A percentile compares a stretch with the other conserved stretches of the same genome.
Conservation (phyloP, 2,329 filamentous ascomycete genomes). For the Penicillium digitatum region DNA sequence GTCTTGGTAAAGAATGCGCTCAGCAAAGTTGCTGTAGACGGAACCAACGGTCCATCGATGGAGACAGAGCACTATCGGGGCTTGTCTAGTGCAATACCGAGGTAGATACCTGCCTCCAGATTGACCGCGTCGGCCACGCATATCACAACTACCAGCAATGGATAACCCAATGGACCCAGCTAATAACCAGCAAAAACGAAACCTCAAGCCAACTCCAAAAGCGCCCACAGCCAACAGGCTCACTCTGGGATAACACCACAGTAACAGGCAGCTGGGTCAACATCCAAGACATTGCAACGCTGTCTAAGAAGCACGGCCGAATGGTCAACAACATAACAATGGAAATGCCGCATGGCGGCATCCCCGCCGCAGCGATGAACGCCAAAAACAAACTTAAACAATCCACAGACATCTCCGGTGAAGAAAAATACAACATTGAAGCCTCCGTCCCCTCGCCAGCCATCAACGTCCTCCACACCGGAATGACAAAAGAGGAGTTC, state of each 20-base stretch:
- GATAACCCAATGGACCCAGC: conserved; percentile 52
- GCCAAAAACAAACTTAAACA: conserved; percentile 64
- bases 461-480: conserved; percentile 69
- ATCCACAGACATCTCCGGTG: conserved; percentile 59
- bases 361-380: conserved; percentile 62
- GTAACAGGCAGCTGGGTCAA: conserved; percentile 67
- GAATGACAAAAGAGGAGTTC: conserved; percentile 58
- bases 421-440: conserved; percentile 64
- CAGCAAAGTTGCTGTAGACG: conserved; percentile 63
- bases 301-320: conserved; percentile 50
- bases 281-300: conserved; percentile 50
- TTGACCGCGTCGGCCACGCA: conserved; percentile 64
- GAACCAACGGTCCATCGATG: conserved; percentile 49
- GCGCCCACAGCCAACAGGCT: conserved; percentile 59
- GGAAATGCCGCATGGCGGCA: conserved; percentile 69
- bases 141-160: conserved; percentile 68
- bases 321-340: conserved; percentile 72
- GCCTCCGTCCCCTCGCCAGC: conserved; percentile 68
- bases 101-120: conserved; percentile 67
- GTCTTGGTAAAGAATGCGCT: conserved; percentile 70
- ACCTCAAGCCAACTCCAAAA: conserved; percentile 40
- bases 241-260: conserved; percentile 69
- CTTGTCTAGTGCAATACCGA: conserved; percentile 49
- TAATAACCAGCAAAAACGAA: conserved; percentile 45
- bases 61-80: conserved; percentile 58